Base-by-base conservation (phyloP, 306 rosid genomes). In the Luffa aegyptiaca region DNA sequence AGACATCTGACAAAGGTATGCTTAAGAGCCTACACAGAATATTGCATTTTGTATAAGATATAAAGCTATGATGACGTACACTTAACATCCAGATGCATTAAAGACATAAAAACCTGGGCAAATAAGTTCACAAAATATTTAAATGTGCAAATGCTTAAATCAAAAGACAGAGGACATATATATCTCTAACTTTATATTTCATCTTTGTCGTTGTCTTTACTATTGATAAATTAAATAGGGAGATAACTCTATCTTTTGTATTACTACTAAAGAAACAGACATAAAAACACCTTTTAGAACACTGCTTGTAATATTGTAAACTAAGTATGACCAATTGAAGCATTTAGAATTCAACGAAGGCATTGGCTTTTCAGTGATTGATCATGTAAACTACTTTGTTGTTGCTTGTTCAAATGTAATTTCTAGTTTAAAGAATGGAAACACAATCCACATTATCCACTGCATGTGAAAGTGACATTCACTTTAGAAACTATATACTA, bases 1-100 rank as follows among this genome's bases (percentile, higher is more conserved):
- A 79, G 79, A 46, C 80, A 69, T 56, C 84, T 79, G 63, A 87
- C 86, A 83, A 88, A 82, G 35, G 90, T 86, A 79, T 87, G 88
- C 76, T 80, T 44, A 78, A 87, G 88, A 80, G 90, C 88, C 90
- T 87, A 78, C 81, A 65, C 18, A 80, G 51, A 64, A 71, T 48
- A 52, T 16, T n/a, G 61, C 46, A 69, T 57, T 33, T 53, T 80
- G 57, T 58, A 68, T 20, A 75, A 44, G 75, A 69, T 69, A 17
- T 39, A 68, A 68, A 53, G 75, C 21, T 31, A 71, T 31, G 62
- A 52, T 26, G 68, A 66, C 39, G 6, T 83, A 79, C 18, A 78
- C 31, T n/a, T 20, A 66, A 42, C 49, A 69, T 69, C 53, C 53
- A 1, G 36, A 44, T 21, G 51, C 75, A 20, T 69, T 69, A 21